Evolutionary conservation across 257 asterid genomes (phyloP).

Genomic region (Prunella vulgaris): DNA sequence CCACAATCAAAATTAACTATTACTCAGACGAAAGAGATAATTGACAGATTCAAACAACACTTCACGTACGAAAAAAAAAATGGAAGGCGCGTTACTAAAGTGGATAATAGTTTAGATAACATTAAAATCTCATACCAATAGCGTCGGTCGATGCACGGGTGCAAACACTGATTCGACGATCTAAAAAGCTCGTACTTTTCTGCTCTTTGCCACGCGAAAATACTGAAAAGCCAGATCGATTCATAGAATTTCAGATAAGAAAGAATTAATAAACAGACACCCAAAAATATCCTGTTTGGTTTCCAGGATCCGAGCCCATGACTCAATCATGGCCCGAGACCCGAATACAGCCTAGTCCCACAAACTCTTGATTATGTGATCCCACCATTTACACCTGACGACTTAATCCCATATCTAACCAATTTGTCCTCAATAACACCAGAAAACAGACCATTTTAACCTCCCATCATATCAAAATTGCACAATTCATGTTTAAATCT

Average conservation of each 20-base stretch:
- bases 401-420: too few species aligned
- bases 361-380: too few species aligned
- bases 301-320: too few species aligned
- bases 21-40: neutral
- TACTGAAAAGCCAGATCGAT: slow-evolving; percentile 16
- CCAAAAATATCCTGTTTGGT: too few species aligned
- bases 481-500: too few species aligned
- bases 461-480: too few species aligned
- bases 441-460: too few species aligned
- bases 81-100: neutral
- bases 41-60: slow-evolving; percentile 12
- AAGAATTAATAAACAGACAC: neutral
- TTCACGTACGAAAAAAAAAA: neutral
- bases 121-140: slow-evolving; percentile 28
- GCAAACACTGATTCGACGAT: slow-evolving; percentile 18
- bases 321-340: too few species aligned
- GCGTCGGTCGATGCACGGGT: slow-evolving; percentile 24
- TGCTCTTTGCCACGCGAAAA: slow-evolving; percentile 10
- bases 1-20: neutral
- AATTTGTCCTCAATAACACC: too few species aligned
- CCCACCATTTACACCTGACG: too few species aligned
- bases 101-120: neutral
- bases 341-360: too few species aligned
- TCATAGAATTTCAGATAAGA: neutral
- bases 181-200: slow-evolving; percentile 22